These are phyloP conservation scores for Pseudonitzschia pungens DNA, from an alignment of 108 stramenopile genomes.

Conservation along the genomic window DNA sequence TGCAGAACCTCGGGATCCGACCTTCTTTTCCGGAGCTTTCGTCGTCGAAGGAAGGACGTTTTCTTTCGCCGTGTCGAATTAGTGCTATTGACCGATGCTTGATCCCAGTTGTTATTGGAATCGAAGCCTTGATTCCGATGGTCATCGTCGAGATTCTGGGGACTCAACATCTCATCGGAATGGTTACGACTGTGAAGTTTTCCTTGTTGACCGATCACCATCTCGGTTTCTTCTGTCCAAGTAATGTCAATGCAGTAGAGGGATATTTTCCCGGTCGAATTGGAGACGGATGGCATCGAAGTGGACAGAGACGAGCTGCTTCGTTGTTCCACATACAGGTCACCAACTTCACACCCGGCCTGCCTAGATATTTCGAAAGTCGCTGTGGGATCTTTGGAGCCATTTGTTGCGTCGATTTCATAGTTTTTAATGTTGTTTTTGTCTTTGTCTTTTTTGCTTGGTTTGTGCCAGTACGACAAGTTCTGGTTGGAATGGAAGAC, in stretches of 20 bases:
- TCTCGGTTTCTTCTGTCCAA: constrained; percentile 19
- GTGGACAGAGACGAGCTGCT: constrained; percentile 13
- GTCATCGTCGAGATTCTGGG: not conserved
- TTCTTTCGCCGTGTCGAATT: not conserved
- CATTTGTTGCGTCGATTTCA: not conserved
- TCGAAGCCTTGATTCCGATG: not conserved
- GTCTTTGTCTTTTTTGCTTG: constrained; percentile 7
- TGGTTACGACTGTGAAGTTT: not conserved
- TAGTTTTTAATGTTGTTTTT: not conserved
- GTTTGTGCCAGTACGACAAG: constrained; percentile 27
- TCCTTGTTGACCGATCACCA: not conserved
- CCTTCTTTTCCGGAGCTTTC: constrained; percentile 5
- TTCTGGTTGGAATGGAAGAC: constrained; percentile 25
- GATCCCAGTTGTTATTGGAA: not conserved
- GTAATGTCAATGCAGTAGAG: constrained; percentile 45
- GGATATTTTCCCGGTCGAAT: constrained; percentile 19
- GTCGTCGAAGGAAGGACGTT: constrained; percentile 3
- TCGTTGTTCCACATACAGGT: constrained; percentile 40
- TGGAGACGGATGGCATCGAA: not conserved
- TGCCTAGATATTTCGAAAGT: constrained; percentile 22
- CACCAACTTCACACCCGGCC: constrained; percentile 39
- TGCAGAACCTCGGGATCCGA: not conserved
- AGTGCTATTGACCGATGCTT: not conserved
- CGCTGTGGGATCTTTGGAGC: constrained; percentile 3
- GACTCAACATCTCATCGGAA: not conserved